These are phyloP conservation scores for Penicillium bialowiezense DNA, from an alignment of 495 filamentous ascomycete species.

Conservation along the genomic window DNA sequence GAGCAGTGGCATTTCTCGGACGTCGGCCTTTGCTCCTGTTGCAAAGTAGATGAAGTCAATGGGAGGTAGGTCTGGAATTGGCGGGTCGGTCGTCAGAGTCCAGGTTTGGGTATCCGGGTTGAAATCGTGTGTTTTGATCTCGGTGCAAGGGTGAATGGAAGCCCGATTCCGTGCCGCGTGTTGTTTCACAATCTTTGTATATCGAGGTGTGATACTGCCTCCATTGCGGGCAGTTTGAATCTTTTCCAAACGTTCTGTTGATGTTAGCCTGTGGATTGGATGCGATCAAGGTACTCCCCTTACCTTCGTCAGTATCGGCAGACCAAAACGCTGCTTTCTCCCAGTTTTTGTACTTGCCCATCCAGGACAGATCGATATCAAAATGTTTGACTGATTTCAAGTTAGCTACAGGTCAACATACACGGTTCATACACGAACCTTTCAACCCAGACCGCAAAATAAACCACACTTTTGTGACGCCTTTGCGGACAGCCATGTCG, in stretches of 20 bases:
- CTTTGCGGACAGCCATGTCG: slow-evolving; percentile 51
- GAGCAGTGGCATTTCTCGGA: slow-evolving; percentile 48
- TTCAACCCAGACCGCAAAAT: slow-evolving; percentile 57
- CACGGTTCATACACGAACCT: slow-evolving; percentile 20
- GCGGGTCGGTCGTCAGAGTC: slow-evolving; percentile 46
- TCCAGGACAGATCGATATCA: slow-evolving; percentile 61
- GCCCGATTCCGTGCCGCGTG: slow-evolving; percentile 43
- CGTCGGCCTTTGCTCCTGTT: slow-evolving; percentile 53
- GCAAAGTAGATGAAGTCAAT: slow-evolving; percentile 67
- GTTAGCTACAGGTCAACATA: not conserved
- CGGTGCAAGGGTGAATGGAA: slow-evolving; percentile 49
- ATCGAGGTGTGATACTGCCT: slow-evolving; percentile 59
- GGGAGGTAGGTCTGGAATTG: slow-evolving; percentile 45
- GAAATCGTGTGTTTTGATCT: slow-evolving; percentile 37
- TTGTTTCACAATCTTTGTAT: slow-evolving; percentile 51
- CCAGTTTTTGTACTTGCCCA: slow-evolving; percentile 65
- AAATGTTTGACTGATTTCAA: slow-evolving; percentile 54
- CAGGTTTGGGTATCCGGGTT: slow-evolving; percentile 41
- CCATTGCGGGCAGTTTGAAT: slow-evolving; percentile 56
- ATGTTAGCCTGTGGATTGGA: not conserved
- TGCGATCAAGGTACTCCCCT: not conserved
- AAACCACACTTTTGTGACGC: slow-evolving; percentile 54
- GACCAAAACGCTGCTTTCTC: slow-evolving; percentile 63
- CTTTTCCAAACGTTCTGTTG: slow-evolving; percentile 53
- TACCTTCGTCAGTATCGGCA: slow-evolving; percentile 53